Percentiles rank a stretch among this genome's conserved stretches.
phyloP scores from a whole-genome alignment of 2,329 filamentous ascomycete genomes.

The Fusarium miscanthi region DNA sequence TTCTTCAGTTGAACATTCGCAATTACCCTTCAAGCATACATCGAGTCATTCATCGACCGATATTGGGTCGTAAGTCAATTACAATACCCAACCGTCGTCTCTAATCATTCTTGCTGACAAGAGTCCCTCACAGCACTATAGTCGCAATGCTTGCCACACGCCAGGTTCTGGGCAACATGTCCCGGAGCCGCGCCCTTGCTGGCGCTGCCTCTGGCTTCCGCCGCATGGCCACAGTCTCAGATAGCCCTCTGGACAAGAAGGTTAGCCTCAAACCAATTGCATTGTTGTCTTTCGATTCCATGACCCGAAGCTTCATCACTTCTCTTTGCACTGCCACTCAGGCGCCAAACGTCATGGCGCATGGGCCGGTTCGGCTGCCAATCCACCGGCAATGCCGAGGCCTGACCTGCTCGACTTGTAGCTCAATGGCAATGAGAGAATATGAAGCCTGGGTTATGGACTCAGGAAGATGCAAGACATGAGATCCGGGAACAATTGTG shows the following conservation, averaged over 20 bases:
- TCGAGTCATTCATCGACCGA: neutral
- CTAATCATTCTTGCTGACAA: neutral
- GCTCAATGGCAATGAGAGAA: neutral
- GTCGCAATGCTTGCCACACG: constrained; percentile 74
- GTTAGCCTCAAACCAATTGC: constrained; percentile 55
- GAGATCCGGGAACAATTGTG: neutral
- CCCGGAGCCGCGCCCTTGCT: constrained; percentile 68
- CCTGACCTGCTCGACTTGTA: neutral
- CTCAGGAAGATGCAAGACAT: neutral
- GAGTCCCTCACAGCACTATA: neutral
- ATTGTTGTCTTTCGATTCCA: neutral
- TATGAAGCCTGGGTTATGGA: neutral
- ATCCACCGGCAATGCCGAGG: constrained; percentile 13
- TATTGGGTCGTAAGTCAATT: constrained; percentile 1
- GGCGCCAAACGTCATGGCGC: constrained; percentile 24
- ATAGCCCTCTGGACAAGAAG: constrained; percentile 91
- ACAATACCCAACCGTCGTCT: neutral
- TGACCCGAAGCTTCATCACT: neutral
- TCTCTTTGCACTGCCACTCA: constrained; percentile 4
- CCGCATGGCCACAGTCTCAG: constrained; percentile 85
- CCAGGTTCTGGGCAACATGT: constrained; percentile 73
- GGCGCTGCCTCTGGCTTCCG: constrained; percentile 71
- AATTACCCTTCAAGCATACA: neutral
- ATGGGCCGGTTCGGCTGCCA: constrained; percentile 19
- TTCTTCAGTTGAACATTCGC: constrained; percentile 1